These are phyloP conservation scores for Curvularia verruculosa DNA, from an alignment of 2,329 filamentous ascomycete genomes.

Conservation along the genomic window DNA sequence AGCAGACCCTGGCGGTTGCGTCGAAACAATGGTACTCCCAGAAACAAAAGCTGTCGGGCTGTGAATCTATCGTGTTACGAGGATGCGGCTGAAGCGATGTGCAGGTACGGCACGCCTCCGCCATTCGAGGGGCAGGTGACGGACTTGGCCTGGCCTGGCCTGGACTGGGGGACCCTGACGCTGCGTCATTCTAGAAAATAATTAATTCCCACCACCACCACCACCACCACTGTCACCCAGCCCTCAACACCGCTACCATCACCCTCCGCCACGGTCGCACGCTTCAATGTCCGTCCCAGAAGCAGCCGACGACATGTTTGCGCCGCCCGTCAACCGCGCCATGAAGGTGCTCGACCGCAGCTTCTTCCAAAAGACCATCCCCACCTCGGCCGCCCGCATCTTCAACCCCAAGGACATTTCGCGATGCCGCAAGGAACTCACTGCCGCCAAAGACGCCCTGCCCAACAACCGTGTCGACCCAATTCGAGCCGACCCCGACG, in stretches of 20 bases:
- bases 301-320: slow-evolving; percentile 63
- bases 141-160: slow-evolving; percentile 8
- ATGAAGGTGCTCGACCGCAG: slow-evolving; percentile 81
- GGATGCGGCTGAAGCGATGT: neutral
- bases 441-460: slow-evolving; percentile 70
- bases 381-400: slow-evolving; percentile 78
- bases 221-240: neutral
- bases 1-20: slow-evolving; percentile 9
- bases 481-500: slow-evolving; percentile 66
- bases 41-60: neutral
- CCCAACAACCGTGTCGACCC: slow-evolving; percentile 66
- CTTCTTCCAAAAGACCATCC: slow-evolving; percentile 79
- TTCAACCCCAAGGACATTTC: slow-evolving; percentile 77
- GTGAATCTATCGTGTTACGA: neutral
- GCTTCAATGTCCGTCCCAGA: slow-evolving; percentile 40
- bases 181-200: slow-evolving; percentile 17
- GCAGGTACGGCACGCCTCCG: neutral
- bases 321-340: slow-evolving; percentile 79
- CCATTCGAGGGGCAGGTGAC: slow-evolving; percentile 3
- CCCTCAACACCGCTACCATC: neutral
- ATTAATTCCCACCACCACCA: no score
- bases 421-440: slow-evolving; percentile 69
- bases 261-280: slow-evolving; percentile 8
- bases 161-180: slow-evolving; percentile 7
- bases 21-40: slow-evolving; percentile 1